These are phyloP conservation scores for Chlamydomonas eustigma DNA, from an alignment of 139 green algal species.

Conservation along the genomic window DNA sequence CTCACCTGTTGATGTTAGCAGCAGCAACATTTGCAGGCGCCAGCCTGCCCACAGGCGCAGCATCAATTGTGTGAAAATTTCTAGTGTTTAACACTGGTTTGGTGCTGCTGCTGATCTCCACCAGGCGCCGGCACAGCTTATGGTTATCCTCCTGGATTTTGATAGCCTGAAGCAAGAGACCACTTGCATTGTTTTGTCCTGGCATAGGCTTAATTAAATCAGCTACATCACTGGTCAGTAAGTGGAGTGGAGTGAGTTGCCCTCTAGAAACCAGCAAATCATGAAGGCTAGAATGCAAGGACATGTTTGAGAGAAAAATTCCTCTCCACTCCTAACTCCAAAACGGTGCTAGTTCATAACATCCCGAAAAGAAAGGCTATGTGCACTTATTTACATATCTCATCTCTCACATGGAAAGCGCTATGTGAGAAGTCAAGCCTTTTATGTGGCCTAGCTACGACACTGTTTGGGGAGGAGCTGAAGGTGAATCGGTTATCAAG, in stretches of 20 bases:
- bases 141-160: slow-evolving; percentile 34
- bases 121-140: slow-evolving; percentile 41
- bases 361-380: neutral
- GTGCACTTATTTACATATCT: neutral
- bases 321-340: neutral
- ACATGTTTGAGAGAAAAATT: neutral
- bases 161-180: neutral
- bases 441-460: neutral
- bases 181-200: neutral
- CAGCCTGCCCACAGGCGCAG: neutral
- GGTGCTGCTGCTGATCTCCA: slow-evolving; percentile 31
- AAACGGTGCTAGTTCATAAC: neutral
- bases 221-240: neutral
- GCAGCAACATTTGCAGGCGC: neutral
- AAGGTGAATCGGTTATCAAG: slow-evolving; percentile 1
- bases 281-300: neutral
- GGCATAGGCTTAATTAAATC: neutral
- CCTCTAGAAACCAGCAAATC: neutral
- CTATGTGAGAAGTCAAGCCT: slow-evolving; percentile 18
- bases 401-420: neutral
- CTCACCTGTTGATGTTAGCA: neutral
- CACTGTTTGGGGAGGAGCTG: slow-evolving; percentile 6
- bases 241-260: no score
- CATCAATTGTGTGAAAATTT: neutral
- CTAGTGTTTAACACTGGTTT: neutral